Base-by-base conservation (phyloP, 306 rosid genomes). In the Lupinus albus region DNA sequence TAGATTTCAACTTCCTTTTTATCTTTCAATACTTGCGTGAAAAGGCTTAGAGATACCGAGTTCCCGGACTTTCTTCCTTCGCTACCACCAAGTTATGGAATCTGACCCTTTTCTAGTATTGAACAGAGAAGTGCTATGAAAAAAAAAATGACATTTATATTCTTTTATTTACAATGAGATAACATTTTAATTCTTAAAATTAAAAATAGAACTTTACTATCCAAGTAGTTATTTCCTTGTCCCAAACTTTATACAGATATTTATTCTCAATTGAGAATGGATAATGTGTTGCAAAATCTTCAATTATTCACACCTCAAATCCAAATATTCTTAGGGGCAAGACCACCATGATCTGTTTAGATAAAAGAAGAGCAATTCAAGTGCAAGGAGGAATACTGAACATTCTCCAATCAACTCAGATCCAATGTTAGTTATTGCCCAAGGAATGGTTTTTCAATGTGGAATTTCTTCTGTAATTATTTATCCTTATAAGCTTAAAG, bases 321-420 rank as follows among this genome's bases (percentile, higher is more conserved):
- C 36, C 13, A 20, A 67, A 35, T 50, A 11, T 53, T 67, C 63
- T 28, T 52, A 67, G 52, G 52, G 42, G 61, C 13, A 67, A 25
- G 51, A 25, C 54, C 74, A 68, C 74, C 55, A 68, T 55, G 10
- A 8, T 54, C 64, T 41, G 74, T 25, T 54, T 20, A 64, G 32
- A 41, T 54, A 39, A 68, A 68, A 53, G 73, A 68, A 68, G 16
- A 38, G 20, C 12, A 36, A 42, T 21, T 62, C 38, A 18, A 61
- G 68, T 5, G 42, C 55, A 45, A n/a, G 12, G 8, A 67, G 38
- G 21, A 67, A 67, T 4, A 69, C 30, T 42, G 55, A 55, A 55
- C 36, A 11, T 17, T 67, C 61, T 16, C 38, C 21, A 61, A 21
- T 20, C 20, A 18, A 42, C 53, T 62, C 20, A 7, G 52, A 8